Evolutionary conservation across 495 filamentous ascomycete species (phyloP).

Genomic region (Opeltia flavorubescens): DNA sequence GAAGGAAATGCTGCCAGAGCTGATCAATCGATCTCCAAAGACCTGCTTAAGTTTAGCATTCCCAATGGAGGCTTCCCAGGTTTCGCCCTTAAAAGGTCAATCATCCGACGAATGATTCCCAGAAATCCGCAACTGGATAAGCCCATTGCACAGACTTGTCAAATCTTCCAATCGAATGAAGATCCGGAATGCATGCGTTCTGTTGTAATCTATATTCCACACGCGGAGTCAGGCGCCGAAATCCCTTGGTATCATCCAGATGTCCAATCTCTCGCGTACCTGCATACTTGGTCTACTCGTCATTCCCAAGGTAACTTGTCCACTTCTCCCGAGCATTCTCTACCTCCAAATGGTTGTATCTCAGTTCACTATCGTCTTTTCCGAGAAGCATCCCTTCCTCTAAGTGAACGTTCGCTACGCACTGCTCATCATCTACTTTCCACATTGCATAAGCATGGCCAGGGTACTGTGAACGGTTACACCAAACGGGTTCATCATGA

Average conservation of each 20-base stretch:
- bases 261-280: constrained; percentile 56
- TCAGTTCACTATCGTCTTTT: constrained; percentile 60
- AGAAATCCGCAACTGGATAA: constrained; percentile 64
- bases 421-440: constrained; percentile 57
- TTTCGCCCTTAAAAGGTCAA: constrained; percentile 40
- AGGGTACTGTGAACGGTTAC: constrained; percentile 38
- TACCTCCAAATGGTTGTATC: constrained; percentile 29
- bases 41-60: constrained; percentile 4
- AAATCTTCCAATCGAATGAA: constrained; percentile 30
- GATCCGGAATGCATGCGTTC: constrained; percentile 16
- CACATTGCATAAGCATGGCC: constrained; percentile 63
- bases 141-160: constrained; percentile 64
- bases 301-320: constrained; percentile 16
- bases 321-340: constrained; percentile 20
- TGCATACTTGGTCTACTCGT: constrained; percentile 41
- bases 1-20: constrained; percentile 2
- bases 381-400: constrained; percentile 22
- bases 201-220: constrained; percentile 69
- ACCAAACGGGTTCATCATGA: constrained; percentile 46
- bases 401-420: constrained; percentile 44
- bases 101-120: constrained; percentile 66
- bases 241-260: constrained; percentile 80
- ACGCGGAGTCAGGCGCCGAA: constrained; percentile 41
- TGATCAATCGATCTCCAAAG: background rate
- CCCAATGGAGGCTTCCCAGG: constrained; percentile 29